Evolutionary conservation across 208 protist species (phyloP).

Genomic region (Acanthamoeba divionensis): DNA sequence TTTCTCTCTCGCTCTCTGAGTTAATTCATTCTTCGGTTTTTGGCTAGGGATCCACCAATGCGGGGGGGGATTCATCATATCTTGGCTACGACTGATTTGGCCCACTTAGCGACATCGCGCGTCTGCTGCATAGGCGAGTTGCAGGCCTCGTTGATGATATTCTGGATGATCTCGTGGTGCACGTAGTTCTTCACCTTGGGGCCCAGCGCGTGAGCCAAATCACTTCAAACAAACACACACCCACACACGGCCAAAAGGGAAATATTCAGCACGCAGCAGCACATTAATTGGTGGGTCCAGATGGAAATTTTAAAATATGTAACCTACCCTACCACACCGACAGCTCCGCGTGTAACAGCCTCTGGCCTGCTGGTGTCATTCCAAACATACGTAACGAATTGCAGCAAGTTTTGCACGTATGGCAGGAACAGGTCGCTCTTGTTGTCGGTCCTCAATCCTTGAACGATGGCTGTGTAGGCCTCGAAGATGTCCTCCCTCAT

Average conservation of each 20-base stretch:
- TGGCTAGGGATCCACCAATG: too few species aligned
- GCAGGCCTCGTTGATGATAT: slow-evolving; percentile 52
- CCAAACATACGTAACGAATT: slow-evolving; percentile 55
- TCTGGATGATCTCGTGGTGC: slow-evolving; percentile 41
- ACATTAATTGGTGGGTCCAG: too few species aligned
- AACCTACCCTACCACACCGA: slow-evolving; percentile 69
- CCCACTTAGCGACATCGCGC: slow-evolving; percentile 63
- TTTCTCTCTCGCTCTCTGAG: too few species aligned
- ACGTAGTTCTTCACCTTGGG: slow-evolving; percentile 26
- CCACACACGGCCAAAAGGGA: too few species aligned
- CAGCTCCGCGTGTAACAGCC: slow-evolving; percentile 61
- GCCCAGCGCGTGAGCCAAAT: slow-evolving; percentile 47
- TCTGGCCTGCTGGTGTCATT: slow-evolving; percentile 54
- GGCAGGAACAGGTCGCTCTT: slow-evolving; percentile 56
- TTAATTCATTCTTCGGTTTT: too few species aligned
- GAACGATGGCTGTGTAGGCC: slow-evolving; percentile 79
- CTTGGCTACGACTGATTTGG: slow-evolving; percentile 51
- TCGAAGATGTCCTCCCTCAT: slow-evolving; percentile 78
- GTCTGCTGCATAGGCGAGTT: not conserved
- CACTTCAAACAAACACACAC: too few species aligned
- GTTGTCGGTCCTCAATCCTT: slow-evolving; percentile 71
- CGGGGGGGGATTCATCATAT: not conserved
- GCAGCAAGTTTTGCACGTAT: slow-evolving; percentile 65
- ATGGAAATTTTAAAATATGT: too few species aligned
- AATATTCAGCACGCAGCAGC: too few species aligned